Base-by-base conservation (phyloP, 78 protist species). In the slime mould (Dictyostelium discoideum) region DNA sequence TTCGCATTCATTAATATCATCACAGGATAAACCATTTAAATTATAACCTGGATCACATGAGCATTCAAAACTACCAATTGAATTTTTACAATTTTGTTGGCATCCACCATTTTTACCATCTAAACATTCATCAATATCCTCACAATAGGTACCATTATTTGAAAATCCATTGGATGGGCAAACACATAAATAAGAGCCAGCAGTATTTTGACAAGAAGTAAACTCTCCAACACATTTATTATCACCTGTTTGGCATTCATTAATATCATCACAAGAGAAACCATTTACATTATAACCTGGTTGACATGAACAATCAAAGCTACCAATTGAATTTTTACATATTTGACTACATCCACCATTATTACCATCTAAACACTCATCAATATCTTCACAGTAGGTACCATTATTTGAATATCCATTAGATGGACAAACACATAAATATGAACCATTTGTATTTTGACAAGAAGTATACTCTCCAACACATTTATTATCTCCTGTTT, bases 1-100 rank as follows among this genome's bases (percentile, higher is more conserved):
- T 77, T 16, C 8, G 48, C 85, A 80, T 46, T 80, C 85, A 46
- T 80, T 22, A 20, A 80, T 48, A 80, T 80, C 85, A 65, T 65
- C 29, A 24, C 74, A 65, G 0, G 74, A 22, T 65, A 9, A 9
- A 2, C 6, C 9, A 42, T 10, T 22, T 20, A 78, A 22, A 5
- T 6, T 7, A 22, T 22, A 78, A 20, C 84, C 84, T 8, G 60
- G 0, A 22, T 42, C 44, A 78, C 84, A 78, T 8, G 57, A 22
- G 22, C 84, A 78, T 18, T 29, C 13, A 11, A 22, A 78, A 13
- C 57, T 18, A 37, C 84, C 84, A 0, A 5, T 22, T 44, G 57
- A 5, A 78, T 78, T 78, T 42, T 18, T 11, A 78, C 84, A 78
- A n/a, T 1, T 22, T 18, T 78, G 84, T 16, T 4, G 16, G 8